phyloP scores from a whole-genome alignment of 2,329 filamentous ascomycete genomes.

The Hymenoscyphus scutula region DNA sequence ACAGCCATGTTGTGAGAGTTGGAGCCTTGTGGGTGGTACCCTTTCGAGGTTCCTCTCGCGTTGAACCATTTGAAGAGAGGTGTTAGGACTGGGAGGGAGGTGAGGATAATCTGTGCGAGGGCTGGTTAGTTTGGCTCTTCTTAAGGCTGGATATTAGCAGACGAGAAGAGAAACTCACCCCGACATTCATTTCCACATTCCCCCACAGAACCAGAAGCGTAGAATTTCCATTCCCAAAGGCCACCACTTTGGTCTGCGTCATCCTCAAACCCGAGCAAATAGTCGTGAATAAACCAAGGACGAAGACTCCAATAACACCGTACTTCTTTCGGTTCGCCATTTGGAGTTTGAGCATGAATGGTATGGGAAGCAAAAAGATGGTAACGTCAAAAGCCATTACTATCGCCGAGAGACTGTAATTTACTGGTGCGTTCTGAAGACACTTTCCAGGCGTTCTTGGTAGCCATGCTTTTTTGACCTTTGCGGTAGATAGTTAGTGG shows the following conservation, averaged over 20 bases:
- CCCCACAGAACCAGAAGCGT: constrained; percentile 57
- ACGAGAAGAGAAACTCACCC: constrained; percentile 40
- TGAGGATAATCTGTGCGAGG: constrained; percentile 19
- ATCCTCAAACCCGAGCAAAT: constrained; percentile 13
- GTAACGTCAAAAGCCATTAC: constrained; percentile 12
- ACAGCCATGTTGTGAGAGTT: not conserved
- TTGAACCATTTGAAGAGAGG: constrained; percentile 16
- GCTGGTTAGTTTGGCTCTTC: not conserved
- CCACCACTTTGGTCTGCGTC: constrained; percentile 20
- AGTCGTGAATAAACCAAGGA: constrained; percentile 18
- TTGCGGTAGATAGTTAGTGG: not conserved
- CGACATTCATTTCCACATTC: constrained; percentile 56
- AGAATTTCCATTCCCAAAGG: constrained; percentile 40
- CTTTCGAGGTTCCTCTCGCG: not conserved
- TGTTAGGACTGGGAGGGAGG: constrained; percentile 20
- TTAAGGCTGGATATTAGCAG: not conserved
- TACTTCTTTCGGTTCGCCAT: constrained; percentile 20
- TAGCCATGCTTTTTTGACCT: constrained; percentile 35
- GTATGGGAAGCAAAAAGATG: constrained; percentile 22
- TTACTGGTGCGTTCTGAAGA: constrained; percentile 37
- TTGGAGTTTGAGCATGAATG: constrained; percentile 16
- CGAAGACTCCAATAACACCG: constrained; percentile 20
- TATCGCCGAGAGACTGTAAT: constrained; percentile 30
- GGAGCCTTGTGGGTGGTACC: not conserved
- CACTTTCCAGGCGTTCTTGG: constrained; percentile 34